phyloP scores from a whole-genome alignment of 306 rosid genomes.

The Cucurbita pepo region DNA sequence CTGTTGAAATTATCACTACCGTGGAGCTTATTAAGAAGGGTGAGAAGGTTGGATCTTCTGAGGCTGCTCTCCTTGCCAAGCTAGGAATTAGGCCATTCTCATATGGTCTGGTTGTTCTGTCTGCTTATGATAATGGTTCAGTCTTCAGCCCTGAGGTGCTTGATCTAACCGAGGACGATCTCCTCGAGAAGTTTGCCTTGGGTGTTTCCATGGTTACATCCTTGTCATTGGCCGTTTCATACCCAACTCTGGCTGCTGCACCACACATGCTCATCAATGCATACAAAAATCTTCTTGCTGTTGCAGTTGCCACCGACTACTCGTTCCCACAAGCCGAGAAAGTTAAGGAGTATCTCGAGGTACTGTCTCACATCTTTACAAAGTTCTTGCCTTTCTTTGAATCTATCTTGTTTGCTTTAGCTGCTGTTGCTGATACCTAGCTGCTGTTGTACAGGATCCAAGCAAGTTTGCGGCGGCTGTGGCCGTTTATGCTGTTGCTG shows the following conservation, averaged over 20 bases:
- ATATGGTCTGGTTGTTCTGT: slow-evolving; percentile 59
- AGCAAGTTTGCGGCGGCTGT: slow-evolving; percentile 29
- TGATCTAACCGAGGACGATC: slow-evolving; percentile 69
- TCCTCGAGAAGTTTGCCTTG: slow-evolving; percentile 46
- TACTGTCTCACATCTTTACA: not conserved
- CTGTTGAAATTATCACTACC: slow-evolving; percentile 88
- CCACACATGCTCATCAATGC: slow-evolving; percentile 70
- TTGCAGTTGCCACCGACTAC: slow-evolving; percentile 52
- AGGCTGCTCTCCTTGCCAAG: slow-evolving; percentile 89
- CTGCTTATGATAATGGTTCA: slow-evolving; percentile 70
- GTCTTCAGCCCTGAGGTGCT: slow-evolving; percentile 85
- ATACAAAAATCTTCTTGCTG: slow-evolving; percentile 58
- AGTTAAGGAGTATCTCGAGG: slow-evolving; percentile 71
- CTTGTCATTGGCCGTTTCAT: slow-evolving; percentile 54
- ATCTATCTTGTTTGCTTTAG: not conserved
- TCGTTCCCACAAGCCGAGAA: slow-evolving; percentile 58
- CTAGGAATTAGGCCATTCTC: slow-evolving; percentile 90
- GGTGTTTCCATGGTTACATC: slow-evolving; percentile 72
- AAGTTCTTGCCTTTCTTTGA: not conserved
- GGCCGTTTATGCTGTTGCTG: slow-evolving; percentile 12
- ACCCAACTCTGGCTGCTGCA: slow-evolving; percentile 83
- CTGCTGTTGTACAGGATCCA: slow-evolving; percentile 17
- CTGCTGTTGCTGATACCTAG: not conserved
- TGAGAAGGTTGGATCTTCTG: slow-evolving; percentile 87
- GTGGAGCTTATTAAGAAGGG: slow-evolving; percentile 91